Percentiles rank a stretch among this genome's conserved stretches.
phyloP scores from a whole-genome alignment of 257 asterid species.

The Petunia axillaris region DNA sequence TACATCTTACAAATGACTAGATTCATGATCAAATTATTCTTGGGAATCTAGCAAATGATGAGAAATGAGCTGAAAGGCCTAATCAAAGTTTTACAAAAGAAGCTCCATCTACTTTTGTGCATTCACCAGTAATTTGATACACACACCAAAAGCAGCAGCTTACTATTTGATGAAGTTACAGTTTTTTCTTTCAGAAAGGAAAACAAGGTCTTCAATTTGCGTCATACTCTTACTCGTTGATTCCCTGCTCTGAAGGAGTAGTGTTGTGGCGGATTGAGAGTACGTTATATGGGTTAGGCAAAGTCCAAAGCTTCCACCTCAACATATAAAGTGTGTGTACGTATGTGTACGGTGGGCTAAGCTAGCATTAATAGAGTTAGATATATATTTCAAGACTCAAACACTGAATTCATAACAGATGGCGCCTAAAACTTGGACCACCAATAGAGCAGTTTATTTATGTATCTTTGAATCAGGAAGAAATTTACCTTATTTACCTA shows the following conservation, averaged over 20 bases:
- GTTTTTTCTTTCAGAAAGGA: neutral
- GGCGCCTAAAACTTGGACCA: too few species aligned
- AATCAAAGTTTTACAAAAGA: neutral
- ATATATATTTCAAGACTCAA: too few species aligned
- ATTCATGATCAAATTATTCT: neutral
- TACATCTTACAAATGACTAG: slow-evolving; percentile 10
- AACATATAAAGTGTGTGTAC: neutral
- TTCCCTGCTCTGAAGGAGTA: neutral
- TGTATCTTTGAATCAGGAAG: too few species aligned
- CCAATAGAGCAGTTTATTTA: too few species aligned
- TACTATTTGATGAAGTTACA: neutral
- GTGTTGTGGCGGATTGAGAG: neutral
- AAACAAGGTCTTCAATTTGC: neutral
- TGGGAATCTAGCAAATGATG: neutral
- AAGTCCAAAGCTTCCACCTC: neutral
- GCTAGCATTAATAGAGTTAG: too few species aligned
- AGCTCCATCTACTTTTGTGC: neutral
- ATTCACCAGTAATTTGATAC: slow-evolving; percentile 16
- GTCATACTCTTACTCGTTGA: neutral
- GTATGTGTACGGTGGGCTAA: neutral
- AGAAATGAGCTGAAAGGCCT: neutral
- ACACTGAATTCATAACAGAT: too few species aligned
- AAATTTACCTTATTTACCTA: too few species aligned
- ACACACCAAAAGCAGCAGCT: neutral
- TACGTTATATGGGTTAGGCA: slow-evolving; percentile 3